Base-by-base conservation (phyloP, 345 rosid genomes). In the Schrenkiella parvula region DNA sequence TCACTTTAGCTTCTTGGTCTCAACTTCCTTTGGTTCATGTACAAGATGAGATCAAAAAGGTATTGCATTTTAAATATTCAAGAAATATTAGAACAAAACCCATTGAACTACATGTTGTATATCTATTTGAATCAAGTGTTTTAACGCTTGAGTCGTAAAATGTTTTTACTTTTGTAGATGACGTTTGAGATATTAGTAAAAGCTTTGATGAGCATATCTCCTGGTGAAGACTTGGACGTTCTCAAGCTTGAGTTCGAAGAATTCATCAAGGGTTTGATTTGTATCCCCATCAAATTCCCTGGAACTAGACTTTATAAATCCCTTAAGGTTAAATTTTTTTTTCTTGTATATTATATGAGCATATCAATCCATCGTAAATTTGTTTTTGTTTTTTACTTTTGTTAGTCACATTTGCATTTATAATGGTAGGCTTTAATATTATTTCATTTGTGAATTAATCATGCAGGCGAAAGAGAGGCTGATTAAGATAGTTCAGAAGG, bases 221-320 rank as follows among this genome's bases (percentile, higher is more conserved):
- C 90, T 1, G 89, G 95, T 11, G 87, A 80, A 66, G 96, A 93
- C 59, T 75, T 93, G 32, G 71, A 93, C 73, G 81, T 71, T 44
- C 63, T 93, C 8, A 85, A 87, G 59, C 80, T 66, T 52, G 96
- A 93, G 62, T 93, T 93, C 41, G 86, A 86, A 78, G 96, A 91
- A 60, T 89, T 88, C 64, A 84, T 93, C 79, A 93, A 91, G 83
- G 98, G 95, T 4, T 81, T 93, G 64, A 93, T 93, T 64, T 93
- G 96, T 75, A 79, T 93, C 42, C 98, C 98, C 2, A 80, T 93
- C 82, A 91, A 87, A 70, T 70, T 93, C 70, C 98, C 98, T 1
- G 97, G 98, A 44, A 89, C 96, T 12, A 85, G 89, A 69, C 84
- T 93, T 0, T 84, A 85, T 52, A 93, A 85, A 80, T 93, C 98